A percentile compares a stretch with the other conserved stretches of the same genome.
Conservation (phyloP, 2,329 filamentous ascomycete genomes). For the Colletotrichum horii region DNA sequence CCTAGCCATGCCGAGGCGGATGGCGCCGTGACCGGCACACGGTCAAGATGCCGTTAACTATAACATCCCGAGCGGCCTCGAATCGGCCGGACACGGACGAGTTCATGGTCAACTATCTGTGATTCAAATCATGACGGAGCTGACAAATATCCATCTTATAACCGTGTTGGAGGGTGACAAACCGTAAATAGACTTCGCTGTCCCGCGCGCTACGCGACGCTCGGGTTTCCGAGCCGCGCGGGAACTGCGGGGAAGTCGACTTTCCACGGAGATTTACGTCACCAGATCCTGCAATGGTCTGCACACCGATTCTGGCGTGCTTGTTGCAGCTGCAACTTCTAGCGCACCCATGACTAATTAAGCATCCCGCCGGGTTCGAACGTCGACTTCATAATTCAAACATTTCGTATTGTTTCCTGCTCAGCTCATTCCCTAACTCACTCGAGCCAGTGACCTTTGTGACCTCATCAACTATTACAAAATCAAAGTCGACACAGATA, state of each 20-base stretch:
- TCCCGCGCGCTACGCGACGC: background rate
- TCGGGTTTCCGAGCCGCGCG: slow-evolving; percentile 1
- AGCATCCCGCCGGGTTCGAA: background rate
- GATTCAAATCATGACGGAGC: background rate
- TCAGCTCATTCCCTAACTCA: background rate
- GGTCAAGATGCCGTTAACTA: background rate
- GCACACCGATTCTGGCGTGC: background rate
- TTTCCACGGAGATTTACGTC: background rate
- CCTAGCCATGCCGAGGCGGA: background rate
- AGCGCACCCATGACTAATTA: background rate
- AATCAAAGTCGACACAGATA: background rate
- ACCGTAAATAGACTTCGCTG: background rate
- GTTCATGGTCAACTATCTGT: too few relatives aligned
- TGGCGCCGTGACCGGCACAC: background rate
- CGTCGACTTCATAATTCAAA: background rate
- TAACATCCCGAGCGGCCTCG: too few relatives aligned
- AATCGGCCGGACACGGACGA: background rate
- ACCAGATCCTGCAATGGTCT: background rate
- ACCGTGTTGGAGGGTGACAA: background rate
- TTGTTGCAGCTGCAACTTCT: background rate
- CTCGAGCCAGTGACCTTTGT: too few relatives aligned
- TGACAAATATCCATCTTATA: background rate
- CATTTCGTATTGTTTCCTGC: too few relatives aligned
- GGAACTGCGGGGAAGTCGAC: background rate
- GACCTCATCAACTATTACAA: background rate